Evolutionary conservation across 192 early-diverging fungal species (phyloP).

Genomic region (Coemansia sp.): DNA sequence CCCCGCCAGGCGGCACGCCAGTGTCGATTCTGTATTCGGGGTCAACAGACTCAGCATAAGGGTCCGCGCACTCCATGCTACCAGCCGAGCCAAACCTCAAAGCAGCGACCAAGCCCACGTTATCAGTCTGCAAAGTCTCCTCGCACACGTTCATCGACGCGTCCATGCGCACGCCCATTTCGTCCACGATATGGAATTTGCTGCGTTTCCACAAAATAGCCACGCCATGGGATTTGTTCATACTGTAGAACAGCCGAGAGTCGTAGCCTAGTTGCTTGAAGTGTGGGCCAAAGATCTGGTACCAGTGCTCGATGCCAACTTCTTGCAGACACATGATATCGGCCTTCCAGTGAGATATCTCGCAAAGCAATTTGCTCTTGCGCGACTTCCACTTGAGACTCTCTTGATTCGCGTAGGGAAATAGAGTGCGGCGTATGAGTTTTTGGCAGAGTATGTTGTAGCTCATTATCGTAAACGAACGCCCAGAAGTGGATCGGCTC

Average conservation of each 20-base stretch:
- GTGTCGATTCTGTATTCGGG: conserved; percentile 15
- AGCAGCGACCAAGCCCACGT: conserved; percentile 41
- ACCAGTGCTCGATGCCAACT: conserved; percentile 50
- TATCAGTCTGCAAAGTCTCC: conserved; percentile 43
- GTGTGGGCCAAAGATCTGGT: conserved; percentile 21
- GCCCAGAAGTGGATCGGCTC: not conserved
- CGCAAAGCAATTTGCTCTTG: conserved; percentile 48
- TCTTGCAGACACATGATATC: conserved; percentile 66
- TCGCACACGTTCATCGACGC: conserved; percentile 26
- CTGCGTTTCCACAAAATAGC: conserved; percentile 44
- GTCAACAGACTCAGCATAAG: conserved; percentile 21
- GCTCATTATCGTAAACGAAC: conserved; percentile 58
- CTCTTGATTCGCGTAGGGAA: conserved; percentile 59
- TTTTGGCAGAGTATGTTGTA: conserved; percentile 65
- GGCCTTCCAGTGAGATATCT: conserved; percentile 49
- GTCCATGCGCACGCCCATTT: conserved; percentile 30
- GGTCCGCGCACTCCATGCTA: not conserved
- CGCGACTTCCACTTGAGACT: conserved; percentile 60
- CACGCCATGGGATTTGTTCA: conserved; percentile 40
- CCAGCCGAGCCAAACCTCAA: conserved; percentile 16
- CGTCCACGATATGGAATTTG: conserved; percentile 32
- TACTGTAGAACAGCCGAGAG: conserved; percentile 37
- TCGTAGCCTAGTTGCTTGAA: conserved; percentile 36
- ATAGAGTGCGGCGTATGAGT: conserved; percentile 57
- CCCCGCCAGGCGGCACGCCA: not conserved